Evolutionary conservation across 768 basidiomycete genomes (phyloP).

Genomic region (Boletus pseudo-olivaceus): DNA sequence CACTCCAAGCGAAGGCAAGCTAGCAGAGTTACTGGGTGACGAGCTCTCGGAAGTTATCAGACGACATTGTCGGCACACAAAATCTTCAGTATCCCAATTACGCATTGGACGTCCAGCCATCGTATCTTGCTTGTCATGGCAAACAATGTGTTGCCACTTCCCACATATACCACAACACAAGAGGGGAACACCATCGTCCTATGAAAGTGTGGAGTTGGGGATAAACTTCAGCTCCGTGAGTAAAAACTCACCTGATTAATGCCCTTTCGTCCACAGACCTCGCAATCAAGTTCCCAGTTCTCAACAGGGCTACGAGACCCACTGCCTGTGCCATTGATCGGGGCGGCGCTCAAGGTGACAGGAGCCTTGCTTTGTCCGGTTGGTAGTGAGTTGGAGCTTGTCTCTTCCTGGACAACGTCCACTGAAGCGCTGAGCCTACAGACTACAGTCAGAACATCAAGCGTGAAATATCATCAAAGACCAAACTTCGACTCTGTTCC

Average conservation of each 20-base stretch:
- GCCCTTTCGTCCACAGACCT: slow-evolving; percentile 72
- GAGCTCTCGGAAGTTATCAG: slow-evolving; percentile 8
- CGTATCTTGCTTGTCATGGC: slow-evolving; percentile 73
- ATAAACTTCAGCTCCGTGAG: not conserved
- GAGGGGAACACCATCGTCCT: slow-evolving; percentile 81
- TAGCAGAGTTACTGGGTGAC: slow-evolving; percentile 4
- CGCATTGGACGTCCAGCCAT: slow-evolving; percentile 61
- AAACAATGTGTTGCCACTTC: slow-evolving; percentile 88
- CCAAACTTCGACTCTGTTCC: slow-evolving; percentile 15
- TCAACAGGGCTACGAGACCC: slow-evolving; percentile 56
- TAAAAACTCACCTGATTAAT: slow-evolving; percentile 60
- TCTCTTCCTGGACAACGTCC: slow-evolving; percentile 1
- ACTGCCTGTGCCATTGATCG: slow-evolving; percentile 31
- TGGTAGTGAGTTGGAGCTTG: not conserved
- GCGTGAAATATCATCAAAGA: not conserved
- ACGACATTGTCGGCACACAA: slow-evolving; percentile 65
- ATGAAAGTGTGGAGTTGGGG: slow-evolving; percentile 8
- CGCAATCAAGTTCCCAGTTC: slow-evolving; percentile 87
- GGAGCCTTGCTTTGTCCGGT: slow-evolving; percentile 6
- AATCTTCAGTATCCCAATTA: slow-evolving; percentile 86
- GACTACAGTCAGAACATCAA: slow-evolving; percentile 13
- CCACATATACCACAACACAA: slow-evolving; percentile 79
- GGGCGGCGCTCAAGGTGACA: not conserved
- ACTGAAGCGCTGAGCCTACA: slow-evolving; percentile 10
- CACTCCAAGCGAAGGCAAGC: slow-evolving; percentile 5